These are phyloP conservation scores for Amphirosellinia nigrospora DNA, from an alignment of 495 filamentous ascomycete species.

Conservation along the genomic window DNA sequence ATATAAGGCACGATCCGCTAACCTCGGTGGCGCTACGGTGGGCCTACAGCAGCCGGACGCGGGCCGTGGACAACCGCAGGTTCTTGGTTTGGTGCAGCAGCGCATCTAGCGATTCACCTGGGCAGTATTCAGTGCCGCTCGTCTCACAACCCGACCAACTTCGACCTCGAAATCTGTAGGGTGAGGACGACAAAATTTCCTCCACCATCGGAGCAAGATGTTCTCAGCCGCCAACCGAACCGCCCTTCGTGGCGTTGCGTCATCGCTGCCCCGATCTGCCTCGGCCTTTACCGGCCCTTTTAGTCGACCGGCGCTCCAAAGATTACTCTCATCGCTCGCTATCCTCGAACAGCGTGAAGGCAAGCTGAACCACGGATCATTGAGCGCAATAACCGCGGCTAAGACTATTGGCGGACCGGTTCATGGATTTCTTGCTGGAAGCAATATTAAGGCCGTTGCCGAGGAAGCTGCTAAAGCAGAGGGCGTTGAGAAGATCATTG, in stretches of 20 bases:
- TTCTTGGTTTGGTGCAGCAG: not conserved
- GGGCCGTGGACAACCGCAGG: conserved; percentile 38
- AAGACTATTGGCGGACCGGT: conserved; percentile 84
- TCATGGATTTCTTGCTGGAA: conserved; percentile 88
- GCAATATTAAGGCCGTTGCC: conserved; percentile 77
- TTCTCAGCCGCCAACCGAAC: conserved; percentile 34
- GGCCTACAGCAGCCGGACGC: conserved; percentile 12
- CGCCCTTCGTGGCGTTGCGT: conserved; percentile 33
- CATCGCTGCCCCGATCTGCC: conserved; percentile 32
- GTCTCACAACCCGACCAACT: conserved; percentile 8
- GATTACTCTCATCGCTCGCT: conserved; percentile 86
- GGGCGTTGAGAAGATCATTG: conserved; percentile 88
- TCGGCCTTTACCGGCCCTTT: conserved; percentile 32
- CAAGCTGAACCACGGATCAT: conserved; percentile 78
- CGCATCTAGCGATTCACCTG: not conserved
- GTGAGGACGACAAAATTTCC: not conserved
- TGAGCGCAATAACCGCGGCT: conserved; percentile 86
- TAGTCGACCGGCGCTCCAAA: conserved; percentile 57
- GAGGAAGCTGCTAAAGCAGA: conserved; percentile 87
- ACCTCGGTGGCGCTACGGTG: conserved; percentile 29
- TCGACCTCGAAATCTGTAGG: not conserved
- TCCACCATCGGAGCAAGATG: conserved; percentile 26
- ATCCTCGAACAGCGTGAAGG: conserved; percentile 94
- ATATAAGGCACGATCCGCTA: conserved; percentile 1
- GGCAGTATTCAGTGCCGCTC: not conserved